Base-by-base conservation (phyloP, 2,329 filamentous ascomycete genomes). In the Ambrosiella xylebori region DNA sequence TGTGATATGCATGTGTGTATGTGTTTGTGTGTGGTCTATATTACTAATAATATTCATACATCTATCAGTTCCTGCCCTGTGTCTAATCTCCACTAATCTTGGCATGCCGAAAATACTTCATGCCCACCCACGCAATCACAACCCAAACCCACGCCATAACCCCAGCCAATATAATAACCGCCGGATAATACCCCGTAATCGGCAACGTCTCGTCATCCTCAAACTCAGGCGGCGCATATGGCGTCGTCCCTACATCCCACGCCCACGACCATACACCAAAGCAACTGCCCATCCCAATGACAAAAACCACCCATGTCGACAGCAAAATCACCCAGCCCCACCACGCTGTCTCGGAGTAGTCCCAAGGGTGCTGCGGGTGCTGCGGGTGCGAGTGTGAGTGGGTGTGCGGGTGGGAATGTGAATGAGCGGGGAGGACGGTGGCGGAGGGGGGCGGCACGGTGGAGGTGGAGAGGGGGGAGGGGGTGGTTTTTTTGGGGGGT, bases 91-190 rank as follows among this genome's bases (percentile, higher is more conserved):
- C 77, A 59, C 74, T 80, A 60, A 97, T 94, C 73, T 95, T 95
- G 39, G 93, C 91, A 74, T 98, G 93, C 64, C 90, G 82, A 68
- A 98, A 98, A 70, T 97, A 97, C 69, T 98, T 98, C 91, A 98
- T 97, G 27, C 93, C 93, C 54, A 97, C 85, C 93, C 93, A 98
- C 9, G 94, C 93, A 59, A 94, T 84, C 11, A 95, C 82, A 15
- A 97, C 93, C 93, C 93, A 98, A 5, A 97, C 88, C 93, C 93
- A 98, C 15, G 90, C 89, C 87, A 98, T 96, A 36, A 98, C 87
- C 53, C 84, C 84, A 2, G 91, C 96, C 64, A 97, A 74, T 60
- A 97, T 93, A 63, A 97, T 86, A 65, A 98, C 73, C 9, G 90
- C 88, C 27, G 93, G 93, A 71, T 98, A 98, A 70, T 98, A 98